phyloP scores from a whole-genome alignment of 1,284 basidiomycete species.

The Abortiporus biennis region DNA sequence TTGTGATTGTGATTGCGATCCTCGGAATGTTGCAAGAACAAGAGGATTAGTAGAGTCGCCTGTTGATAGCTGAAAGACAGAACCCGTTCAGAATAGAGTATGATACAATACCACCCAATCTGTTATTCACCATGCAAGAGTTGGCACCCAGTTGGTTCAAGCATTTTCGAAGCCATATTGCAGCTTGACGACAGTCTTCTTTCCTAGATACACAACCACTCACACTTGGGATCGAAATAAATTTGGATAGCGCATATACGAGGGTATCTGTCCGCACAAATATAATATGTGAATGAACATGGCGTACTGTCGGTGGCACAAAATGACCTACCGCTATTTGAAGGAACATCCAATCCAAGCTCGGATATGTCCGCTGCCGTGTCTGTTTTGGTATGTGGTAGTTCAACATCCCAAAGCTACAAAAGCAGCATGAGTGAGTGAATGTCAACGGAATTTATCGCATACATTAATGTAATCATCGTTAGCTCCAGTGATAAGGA shows the following conservation, averaged over 20 bases:
- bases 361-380: conserved; percentile 11
- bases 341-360: too few species aligned
- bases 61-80: conserved; percentile 49
- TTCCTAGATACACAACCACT: conserved; percentile 62
- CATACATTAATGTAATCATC: conserved; percentile 78
- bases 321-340: conserved; percentile 4
- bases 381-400: too few species aligned
- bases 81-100: conserved; percentile 2
- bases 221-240: conserved; percentile 84
- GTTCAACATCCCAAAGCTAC: conserved; percentile 51
- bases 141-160: conserved; percentile 81
- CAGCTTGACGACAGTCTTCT: conserved; percentile 90
- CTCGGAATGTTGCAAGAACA: conserved; percentile 81
- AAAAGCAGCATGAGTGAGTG: background rate
- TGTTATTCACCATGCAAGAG: conserved; percentile 55
- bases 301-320: conserved; percentile 12
- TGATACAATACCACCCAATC: background rate
- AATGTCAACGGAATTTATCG: background rate
- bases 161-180: conserved; percentile 86
- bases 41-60: conserved; percentile 71
- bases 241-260: conserved; percentile 74
- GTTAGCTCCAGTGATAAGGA: conserved; percentile 78
- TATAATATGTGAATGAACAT: conserved; percentile 12
- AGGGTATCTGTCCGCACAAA: conserved; percentile 43
- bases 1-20: conserved; percentile 48